Conservation (phyloP, 78 protist species). For the Dictyostelium brefeldianum region DNA sequence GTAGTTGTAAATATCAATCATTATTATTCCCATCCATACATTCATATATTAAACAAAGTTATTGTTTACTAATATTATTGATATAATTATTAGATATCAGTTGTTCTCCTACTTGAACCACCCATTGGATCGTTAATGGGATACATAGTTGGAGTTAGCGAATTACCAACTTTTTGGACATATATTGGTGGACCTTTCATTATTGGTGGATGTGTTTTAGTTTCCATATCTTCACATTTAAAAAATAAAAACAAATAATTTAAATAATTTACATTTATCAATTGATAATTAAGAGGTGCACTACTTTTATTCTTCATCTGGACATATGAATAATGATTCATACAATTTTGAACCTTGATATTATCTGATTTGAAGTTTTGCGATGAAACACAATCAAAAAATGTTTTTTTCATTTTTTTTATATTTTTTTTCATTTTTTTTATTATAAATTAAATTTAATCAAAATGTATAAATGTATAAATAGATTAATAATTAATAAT, state of each 20-base stretch:
- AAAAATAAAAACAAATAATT: slow-evolving; percentile 9
- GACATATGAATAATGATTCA: slow-evolving; percentile 17
- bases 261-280: background rate
- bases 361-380: background rate
- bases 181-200: slow-evolving; percentile 73
- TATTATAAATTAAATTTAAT: no score
- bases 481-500: no score
- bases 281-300: no score
- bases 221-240: slow-evolving; percentile 7
- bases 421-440: no score
- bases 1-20: slow-evolving; percentile 29
- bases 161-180: slow-evolving; percentile 48
- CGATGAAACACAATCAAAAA: no score
- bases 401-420: no score
- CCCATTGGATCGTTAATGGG: slow-evolving; percentile 86
- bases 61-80: background rate
- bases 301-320: no score
- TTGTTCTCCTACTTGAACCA: slow-evolving; percentile 81
- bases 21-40: no score
- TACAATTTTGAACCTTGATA: slow-evolving; percentile 1
- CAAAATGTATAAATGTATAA: no score
- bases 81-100: slow-evolving; percentile 28
- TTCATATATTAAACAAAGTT: no score
- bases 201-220: slow-evolving; percentile 33
- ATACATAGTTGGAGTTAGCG: slow-evolving; percentile 16